Conservation (phyloP, 2,329 filamentous ascomycete genomes). For the Sclerotinia subarctica region DNA sequence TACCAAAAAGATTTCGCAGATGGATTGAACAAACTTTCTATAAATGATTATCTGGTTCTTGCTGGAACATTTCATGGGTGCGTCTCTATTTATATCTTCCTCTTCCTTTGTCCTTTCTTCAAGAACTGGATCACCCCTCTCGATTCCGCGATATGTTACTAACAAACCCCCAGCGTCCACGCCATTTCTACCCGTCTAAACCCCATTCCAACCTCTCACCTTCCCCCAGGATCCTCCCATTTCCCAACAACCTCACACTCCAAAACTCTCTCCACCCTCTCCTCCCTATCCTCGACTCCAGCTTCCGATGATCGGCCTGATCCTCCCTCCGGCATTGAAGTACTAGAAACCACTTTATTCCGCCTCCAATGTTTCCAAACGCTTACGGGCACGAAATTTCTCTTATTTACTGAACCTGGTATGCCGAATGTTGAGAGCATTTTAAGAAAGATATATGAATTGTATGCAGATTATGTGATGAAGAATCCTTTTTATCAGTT, state of each 20-base stretch:
- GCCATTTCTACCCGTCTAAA: slow-evolving; percentile 48
- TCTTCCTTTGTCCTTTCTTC: slow-evolving; percentile 28
- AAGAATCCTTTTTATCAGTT: slow-evolving; percentile 99
- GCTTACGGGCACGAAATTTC: slow-evolving; percentile 88
- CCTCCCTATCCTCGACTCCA: slow-evolving; percentile 50
- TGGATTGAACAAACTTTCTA: slow-evolving; percentile 79
- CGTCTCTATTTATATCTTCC: slow-evolving; percentile 45
- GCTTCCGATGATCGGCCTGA: slow-evolving; percentile 50
- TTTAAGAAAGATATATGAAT: slow-evolving; percentile 82
- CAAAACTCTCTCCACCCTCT: slow-evolving; percentile 62
- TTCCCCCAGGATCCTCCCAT: slow-evolving; percentile 17
- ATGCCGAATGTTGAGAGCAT: slow-evolving; percentile 77
- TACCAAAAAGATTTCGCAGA: slow-evolving; percentile 94
- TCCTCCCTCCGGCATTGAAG: slow-evolving; percentile 76
- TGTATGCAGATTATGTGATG: slow-evolving; percentile 97
- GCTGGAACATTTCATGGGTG: slow-evolving; percentile 97
- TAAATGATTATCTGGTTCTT: slow-evolving; percentile 95
- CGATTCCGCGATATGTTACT: neutral
- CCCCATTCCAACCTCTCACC: slow-evolving; percentile 15
- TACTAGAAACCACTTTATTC: slow-evolving; percentile 91
- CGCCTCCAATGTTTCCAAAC: slow-evolving; percentile 95
- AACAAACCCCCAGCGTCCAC: slow-evolving; percentile 53
- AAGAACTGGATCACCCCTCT: neutral
- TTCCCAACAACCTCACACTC: slow-evolving; percentile 56
- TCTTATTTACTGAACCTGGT: slow-evolving; percentile 82